These are phyloP conservation scores for Ophiognomonia clavigignenti-juglandacearum DNA, from an alignment of 2,329 filamentous ascomycete species.

Conservation along the genomic window DNA sequence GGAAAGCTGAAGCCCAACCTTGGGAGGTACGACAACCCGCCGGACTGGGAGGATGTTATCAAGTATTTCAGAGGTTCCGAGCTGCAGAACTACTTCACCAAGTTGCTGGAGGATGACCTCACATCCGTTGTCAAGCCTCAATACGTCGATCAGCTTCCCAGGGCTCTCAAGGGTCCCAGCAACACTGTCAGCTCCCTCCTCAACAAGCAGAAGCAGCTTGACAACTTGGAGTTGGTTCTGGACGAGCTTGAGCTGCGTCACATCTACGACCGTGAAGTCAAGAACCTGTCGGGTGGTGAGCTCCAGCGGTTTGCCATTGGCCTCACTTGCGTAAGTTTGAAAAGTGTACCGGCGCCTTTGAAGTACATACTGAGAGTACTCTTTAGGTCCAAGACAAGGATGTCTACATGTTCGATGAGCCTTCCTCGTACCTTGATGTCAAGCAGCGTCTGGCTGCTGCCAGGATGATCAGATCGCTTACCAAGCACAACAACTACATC, in stretches of 20 bases:
- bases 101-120: slow-evolving; percentile 91
- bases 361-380: neutral
- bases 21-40: slow-evolving; percentile 90
- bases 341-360: neutral
- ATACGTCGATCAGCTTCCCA: slow-evolving; percentile 97
- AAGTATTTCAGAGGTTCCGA: slow-evolving; percentile 98
- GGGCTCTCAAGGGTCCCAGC: slow-evolving; percentile 76
- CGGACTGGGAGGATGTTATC: slow-evolving; percentile 98
- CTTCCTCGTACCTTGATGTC: slow-evolving; percentile 97
- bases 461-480: slow-evolving; percentile 84
- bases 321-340: slow-evolving; percentile 66
- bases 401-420: slow-evolving; percentile 97
- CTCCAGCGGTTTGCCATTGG: slow-evolving; percentile 97
- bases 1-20: slow-evolving; percentile 98
- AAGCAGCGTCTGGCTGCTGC: slow-evolving; percentile 96
- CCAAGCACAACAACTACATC: slow-evolving; percentile 87
- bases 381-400: slow-evolving; percentile 16
- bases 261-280: slow-evolving; percentile 88
- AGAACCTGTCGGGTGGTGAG: slow-evolving; percentile 90
- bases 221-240: slow-evolving; percentile 76
- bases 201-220: slow-evolving; percentile 68
- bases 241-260: slow-evolving; percentile 80
- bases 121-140: slow-evolving; percentile 99
- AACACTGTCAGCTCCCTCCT: slow-evolving; percentile 78
- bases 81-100: slow-evolving; percentile 98